Evolutionary conservation across 495 filamentous ascomycete genomes (phyloP).

Genomic region (Letharia lupina): DNA sequence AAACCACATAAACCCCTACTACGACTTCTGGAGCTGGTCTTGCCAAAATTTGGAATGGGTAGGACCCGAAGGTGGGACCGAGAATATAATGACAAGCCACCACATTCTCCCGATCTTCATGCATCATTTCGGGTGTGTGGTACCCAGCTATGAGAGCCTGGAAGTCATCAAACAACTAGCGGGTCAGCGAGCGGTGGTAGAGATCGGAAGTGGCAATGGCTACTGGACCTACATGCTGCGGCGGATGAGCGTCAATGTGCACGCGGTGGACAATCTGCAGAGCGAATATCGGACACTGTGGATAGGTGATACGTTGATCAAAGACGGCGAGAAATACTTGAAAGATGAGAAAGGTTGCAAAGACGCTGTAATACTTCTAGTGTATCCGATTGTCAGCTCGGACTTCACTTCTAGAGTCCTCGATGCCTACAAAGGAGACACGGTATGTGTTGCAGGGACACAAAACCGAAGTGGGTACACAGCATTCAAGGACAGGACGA

Average conservation of each 20-base stretch:
- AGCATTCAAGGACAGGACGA: slow-evolving; percentile 43
- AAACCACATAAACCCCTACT: slow-evolving; percentile 46
- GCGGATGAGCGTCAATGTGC: slow-evolving; percentile 32
- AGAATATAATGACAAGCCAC: slow-evolving; percentile 37
- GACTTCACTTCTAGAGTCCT: slow-evolving; percentile 48
- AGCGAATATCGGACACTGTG: slow-evolving; percentile 49
- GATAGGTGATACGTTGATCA: slow-evolving; percentile 47
- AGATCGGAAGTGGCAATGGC: slow-evolving; percentile 51
- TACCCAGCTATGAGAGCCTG: slow-evolving; percentile 48
- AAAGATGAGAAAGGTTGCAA: slow-evolving; percentile 30
- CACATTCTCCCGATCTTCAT: slow-evolving; percentile 54
- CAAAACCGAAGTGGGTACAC: slow-evolving; percentile 59
- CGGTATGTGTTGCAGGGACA: slow-evolving; percentile 52
- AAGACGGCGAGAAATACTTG: slow-evolving; percentile 42
- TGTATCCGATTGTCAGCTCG: slow-evolving; percentile 51
- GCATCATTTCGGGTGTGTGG: slow-evolving; percentile 59
- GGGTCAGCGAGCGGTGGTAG: slow-evolving; percentile 35
- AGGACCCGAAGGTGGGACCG: slow-evolving; percentile 39
- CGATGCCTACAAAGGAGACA: slow-evolving; percentile 47
- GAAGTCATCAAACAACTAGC: slow-evolving; percentile 40
- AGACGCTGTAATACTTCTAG: slow-evolving; percentile 46
- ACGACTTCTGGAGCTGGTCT: slow-evolving; percentile 46
- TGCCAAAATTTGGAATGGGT: slow-evolving; percentile 44
- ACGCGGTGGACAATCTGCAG: slow-evolving; percentile 46
- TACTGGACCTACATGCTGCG: slow-evolving; percentile 58